Conservation (phyloP, 768 basidiomycete genomes). For the Phlegmacium glaucopus region DNA sequence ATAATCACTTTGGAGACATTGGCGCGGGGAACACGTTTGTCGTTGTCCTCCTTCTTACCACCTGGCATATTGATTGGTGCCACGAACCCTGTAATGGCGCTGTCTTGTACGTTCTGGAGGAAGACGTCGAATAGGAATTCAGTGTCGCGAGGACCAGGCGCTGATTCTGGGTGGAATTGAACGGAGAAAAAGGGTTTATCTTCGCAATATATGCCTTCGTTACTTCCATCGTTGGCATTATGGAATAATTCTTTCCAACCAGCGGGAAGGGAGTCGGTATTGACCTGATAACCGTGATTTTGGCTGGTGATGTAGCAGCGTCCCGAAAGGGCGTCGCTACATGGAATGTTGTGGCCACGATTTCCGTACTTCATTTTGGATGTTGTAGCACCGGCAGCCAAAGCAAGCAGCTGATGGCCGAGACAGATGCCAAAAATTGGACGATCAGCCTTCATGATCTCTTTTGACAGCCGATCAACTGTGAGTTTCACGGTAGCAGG, state of each 20-base stretch:
- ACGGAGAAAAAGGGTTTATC: slow-evolving; percentile 97
- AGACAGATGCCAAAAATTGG: slow-evolving; percentile 99
- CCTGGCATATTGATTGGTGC: slow-evolving; percentile 69
- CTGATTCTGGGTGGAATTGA: slow-evolving; percentile 94
- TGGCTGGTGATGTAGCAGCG: slow-evolving; percentile 99
- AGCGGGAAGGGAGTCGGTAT: slow-evolving; percentile 67
- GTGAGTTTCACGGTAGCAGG: slow-evolving; percentile 81
- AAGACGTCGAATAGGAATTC: slow-evolving; percentile 99
- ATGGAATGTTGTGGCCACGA: slow-evolving; percentile 98
- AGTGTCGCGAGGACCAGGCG: slow-evolving; percentile 86
- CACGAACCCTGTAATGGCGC: slow-evolving; percentile 51
- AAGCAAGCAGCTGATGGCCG: slow-evolving; percentile 93
- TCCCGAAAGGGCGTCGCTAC: slow-evolving; percentile 89
- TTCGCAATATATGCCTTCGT: slow-evolving; percentile 95
- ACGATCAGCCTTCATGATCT: slow-evolving; percentile 67
- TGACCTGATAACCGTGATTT: slow-evolving; percentile 97
- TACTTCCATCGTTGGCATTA: slow-evolving; percentile 96
- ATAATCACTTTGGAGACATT: slow-evolving; percentile 93
- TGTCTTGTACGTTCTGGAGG: slow-evolving; percentile 81
- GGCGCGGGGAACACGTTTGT: slow-evolving; percentile 62
- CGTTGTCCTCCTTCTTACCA: slow-evolving; percentile 82
- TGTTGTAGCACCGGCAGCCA: slow-evolving; percentile 91
- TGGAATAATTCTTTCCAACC: slow-evolving; percentile 95
- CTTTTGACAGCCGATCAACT: slow-evolving; percentile 60
- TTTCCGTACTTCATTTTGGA: slow-evolving; percentile 99